phyloP scores from a whole-genome alignment of 352 stramenopile genomes.

The Aphanomyces stellatus region DNA sequence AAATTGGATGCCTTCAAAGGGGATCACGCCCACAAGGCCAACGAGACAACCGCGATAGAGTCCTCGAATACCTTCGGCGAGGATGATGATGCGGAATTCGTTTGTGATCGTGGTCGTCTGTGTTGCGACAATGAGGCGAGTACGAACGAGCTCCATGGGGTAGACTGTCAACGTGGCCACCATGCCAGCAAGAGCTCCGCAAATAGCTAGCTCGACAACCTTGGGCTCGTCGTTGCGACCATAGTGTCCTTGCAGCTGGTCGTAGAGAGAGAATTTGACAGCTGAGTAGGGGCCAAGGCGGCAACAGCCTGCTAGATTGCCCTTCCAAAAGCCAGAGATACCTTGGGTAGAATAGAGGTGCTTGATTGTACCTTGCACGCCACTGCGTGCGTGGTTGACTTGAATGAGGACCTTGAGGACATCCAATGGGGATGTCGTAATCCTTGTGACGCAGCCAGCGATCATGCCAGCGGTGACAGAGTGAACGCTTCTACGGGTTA shows the following conservation, averaged over 20 bases:
- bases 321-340: constrained; percentile 63
- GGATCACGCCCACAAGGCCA: constrained; percentile 54
- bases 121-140: constrained; percentile 49
- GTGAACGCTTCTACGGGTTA: constrained; percentile 42
- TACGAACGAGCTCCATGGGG: constrained; percentile 69
- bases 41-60: constrained; percentile 66
- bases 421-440: constrained; percentile 68
- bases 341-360: constrained; percentile 47
- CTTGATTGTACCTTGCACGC: background rate
- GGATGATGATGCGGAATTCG: constrained; percentile 42
- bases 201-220: constrained; percentile 46
- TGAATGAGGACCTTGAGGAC: constrained; percentile 82
- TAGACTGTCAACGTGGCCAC: constrained; percentile 65
- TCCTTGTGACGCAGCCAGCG: constrained; percentile 68
- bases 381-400: constrained; percentile 30
- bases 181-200: constrained; percentile 48
- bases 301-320: constrained; percentile 66
- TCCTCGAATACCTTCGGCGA: constrained; percentile 47
- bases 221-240: constrained; percentile 23
- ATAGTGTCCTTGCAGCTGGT: constrained; percentile 40
- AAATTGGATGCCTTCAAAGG: constrained; percentile 78
- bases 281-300: constrained; percentile 67
- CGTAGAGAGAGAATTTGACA: constrained; percentile 73
- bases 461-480: constrained; percentile 63
- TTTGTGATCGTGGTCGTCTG: constrained; percentile 30